Evolutionary conservation across 768 basidiomycete genomes (phyloP).

Genomic region (Tulasnella sp.): DNA sequence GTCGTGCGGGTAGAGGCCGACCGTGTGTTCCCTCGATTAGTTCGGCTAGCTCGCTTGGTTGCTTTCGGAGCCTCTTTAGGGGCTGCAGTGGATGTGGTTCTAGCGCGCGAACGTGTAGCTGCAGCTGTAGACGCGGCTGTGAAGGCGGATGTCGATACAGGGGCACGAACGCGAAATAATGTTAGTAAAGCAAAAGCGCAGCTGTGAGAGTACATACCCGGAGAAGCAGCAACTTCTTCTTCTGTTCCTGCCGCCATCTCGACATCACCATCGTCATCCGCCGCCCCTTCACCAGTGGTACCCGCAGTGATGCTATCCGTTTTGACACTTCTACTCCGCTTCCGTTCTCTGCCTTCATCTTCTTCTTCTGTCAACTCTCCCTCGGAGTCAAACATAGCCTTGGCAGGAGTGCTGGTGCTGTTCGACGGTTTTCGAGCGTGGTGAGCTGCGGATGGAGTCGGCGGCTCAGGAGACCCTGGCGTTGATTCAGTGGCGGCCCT

Average conservation of each 20-base stretch:
- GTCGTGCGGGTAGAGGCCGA: background rate
- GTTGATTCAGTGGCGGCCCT: constrained; percentile 53
- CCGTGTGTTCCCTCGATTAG: background rate
- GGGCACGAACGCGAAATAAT: background rate
- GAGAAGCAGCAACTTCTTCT: constrained; percentile 1
- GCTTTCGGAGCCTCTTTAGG: background rate
- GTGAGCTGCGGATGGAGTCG: constrained; percentile 12
- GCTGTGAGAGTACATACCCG: background rate
- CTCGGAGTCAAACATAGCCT: constrained; percentile 23
- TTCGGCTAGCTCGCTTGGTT: background rate
- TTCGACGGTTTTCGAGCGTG: constrained; percentile 11
- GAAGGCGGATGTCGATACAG: background rate
- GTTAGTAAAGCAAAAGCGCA: background rate
- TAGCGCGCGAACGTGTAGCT: background rate
- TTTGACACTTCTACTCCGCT: constrained; percentile 15
- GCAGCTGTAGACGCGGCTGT: background rate
- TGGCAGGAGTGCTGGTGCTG: constrained; percentile 5
- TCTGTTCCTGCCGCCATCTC: constrained; percentile 15
- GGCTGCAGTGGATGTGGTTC: background rate
- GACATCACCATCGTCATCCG: background rate
- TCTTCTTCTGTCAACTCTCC: constrained; percentile 30
- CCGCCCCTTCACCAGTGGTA: background rate
- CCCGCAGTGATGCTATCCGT: constrained; percentile 9
- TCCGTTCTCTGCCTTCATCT: constrained; percentile 31
- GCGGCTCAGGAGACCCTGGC: constrained; percentile 41